Evolutionary conservation across 106 monocot species (phyloP).

Genomic region (Xerophyta viscosa): DNA sequence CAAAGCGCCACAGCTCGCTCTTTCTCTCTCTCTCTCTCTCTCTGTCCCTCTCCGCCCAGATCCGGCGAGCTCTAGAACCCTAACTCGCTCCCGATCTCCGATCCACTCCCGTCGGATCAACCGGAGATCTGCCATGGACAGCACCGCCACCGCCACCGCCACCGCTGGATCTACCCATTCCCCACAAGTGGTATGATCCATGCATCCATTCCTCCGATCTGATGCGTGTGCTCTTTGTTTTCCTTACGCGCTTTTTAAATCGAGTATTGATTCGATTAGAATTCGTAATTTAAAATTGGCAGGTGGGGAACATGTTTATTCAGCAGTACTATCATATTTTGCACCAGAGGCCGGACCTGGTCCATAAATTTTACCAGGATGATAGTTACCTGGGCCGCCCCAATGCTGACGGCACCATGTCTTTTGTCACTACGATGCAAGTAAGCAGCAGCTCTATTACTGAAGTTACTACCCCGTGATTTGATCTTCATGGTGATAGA

Average conservation of each 20-base stretch:
- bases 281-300: no score
- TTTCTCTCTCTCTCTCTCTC: no score
- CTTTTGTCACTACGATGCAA: slow-evolving; percentile 48
- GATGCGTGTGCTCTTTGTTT: not conserved
- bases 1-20: no score
- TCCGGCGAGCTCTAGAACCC: not conserved
- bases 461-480: not conserved
- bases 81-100: no score
- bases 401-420: slow-evolving; percentile 37
- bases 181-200: slow-evolving; percentile 7
- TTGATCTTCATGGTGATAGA: not conserved
- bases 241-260: not conserved
- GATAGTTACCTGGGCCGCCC: slow-evolving; percentile 65
- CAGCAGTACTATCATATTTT: slow-evolving; percentile 80
- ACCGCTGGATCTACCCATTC: slow-evolving; percentile 5
- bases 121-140: not conserved
- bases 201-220: not conserved
- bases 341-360: slow-evolving; percentile 67
- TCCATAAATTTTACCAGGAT: slow-evolving; percentile 69
- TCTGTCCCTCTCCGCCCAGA: not conserved
- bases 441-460: slow-evolving; percentile 11
- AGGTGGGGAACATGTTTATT: slow-evolving; percentile 77
- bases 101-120: not conserved
- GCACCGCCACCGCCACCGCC: not conserved
- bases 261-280: not conserved